phyloP scores from a whole-genome alignment of 2,329 filamentous ascomycete species.

The Boeremia lycopersici region DNA sequence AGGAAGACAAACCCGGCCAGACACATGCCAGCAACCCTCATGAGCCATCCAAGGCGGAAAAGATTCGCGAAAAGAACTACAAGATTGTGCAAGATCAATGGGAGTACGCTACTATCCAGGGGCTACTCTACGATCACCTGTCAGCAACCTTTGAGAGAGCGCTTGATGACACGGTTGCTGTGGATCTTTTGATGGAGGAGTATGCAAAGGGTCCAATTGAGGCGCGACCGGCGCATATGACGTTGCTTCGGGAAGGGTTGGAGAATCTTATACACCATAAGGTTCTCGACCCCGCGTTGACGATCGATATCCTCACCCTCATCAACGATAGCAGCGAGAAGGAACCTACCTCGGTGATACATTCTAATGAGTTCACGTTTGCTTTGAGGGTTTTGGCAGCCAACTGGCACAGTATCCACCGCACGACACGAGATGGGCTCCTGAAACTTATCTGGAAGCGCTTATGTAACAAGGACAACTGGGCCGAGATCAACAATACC shows the following conservation, averaged over 20 bases:
- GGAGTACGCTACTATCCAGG: conserved; percentile 77
- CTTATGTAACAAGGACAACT: conserved; percentile 82
- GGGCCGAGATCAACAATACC: conserved; percentile 79
- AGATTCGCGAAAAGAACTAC: conserved; percentile 39
- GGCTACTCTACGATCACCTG: conserved; percentile 74
- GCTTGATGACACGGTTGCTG: conserved; percentile 78
- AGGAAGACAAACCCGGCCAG: conserved; percentile 54
- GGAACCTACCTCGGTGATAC: conserved; percentile 51
- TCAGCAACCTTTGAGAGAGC: conserved; percentile 70
- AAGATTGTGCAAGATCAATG: conserved; percentile 63
- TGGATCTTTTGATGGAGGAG: conserved; percentile 75
- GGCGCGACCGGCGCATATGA: conserved; percentile 69
- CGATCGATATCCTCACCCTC: conserved; percentile 81
- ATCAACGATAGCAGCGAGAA: conserved; percentile 62
- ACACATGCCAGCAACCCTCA: conserved; percentile 40
- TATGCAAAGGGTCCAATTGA: conserved; percentile 61
- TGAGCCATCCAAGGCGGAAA: conserved; percentile 48
- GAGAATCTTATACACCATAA: conserved; percentile 72
- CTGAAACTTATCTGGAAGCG: conserved; percentile 83
- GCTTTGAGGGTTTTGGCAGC: conserved; percentile 66
- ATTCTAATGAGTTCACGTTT: conserved; percentile 70
- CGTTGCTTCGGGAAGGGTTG: conserved; percentile 74
- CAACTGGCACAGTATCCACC: conserved; percentile 60
- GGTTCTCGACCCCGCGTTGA: conserved; percentile 63
- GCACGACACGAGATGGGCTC: conserved; percentile 53